phyloP scores from a whole-genome alignment of 2,329 filamentous ascomycete genomes.

The Phaeosphaeria sp. region DNA sequence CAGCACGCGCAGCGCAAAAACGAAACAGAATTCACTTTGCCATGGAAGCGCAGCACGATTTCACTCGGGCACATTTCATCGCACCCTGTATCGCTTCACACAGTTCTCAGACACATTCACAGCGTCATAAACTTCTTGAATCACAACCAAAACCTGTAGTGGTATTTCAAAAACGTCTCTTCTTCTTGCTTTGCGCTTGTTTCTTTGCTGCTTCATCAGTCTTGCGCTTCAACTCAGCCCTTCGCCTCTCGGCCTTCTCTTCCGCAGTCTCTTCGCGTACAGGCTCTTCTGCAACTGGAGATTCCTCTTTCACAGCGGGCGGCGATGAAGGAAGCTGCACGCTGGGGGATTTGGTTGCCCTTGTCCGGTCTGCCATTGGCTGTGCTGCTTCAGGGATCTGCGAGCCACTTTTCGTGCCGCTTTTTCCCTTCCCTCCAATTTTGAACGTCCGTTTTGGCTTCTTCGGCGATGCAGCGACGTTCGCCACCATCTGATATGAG shows the following conservation, averaged over 20 bases:
- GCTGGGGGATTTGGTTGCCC: constrained; percentile 13
- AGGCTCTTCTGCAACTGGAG: constrained; percentile 19
- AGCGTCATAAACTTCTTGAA: neutral
- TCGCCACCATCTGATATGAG: constrained; percentile 8
- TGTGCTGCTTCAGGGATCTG: constrained; percentile 4
- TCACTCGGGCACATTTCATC: neutral
- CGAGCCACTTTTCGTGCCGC: constrained; percentile 6
- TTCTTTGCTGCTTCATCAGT: constrained; percentile 63
- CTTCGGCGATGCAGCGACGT: constrained; percentile 14
- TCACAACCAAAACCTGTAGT: neutral
- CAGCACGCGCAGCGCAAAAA: neutral
- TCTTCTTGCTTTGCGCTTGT: constrained; percentile 45
- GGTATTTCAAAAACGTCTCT: constrained; percentile 37
- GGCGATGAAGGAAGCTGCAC: constrained; percentile 17
- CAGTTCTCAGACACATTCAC: neutral
- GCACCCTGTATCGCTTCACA: too few species aligned
- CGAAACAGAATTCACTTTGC: neutral
- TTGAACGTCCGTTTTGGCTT: constrained; percentile 32
- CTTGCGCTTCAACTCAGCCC: constrained; percentile 64
- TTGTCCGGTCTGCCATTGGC: constrained; percentile 8
- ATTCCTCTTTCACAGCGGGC: constrained; percentile 9
- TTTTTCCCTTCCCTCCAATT: constrained; percentile 42
- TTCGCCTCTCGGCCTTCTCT: constrained; percentile 62
- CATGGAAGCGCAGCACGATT: neutral
- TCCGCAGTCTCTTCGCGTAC: constrained; percentile 51